Conservation (phyloP, 768 basidiomycete species). For the Xerocomus brunneocitrinus region DNA sequence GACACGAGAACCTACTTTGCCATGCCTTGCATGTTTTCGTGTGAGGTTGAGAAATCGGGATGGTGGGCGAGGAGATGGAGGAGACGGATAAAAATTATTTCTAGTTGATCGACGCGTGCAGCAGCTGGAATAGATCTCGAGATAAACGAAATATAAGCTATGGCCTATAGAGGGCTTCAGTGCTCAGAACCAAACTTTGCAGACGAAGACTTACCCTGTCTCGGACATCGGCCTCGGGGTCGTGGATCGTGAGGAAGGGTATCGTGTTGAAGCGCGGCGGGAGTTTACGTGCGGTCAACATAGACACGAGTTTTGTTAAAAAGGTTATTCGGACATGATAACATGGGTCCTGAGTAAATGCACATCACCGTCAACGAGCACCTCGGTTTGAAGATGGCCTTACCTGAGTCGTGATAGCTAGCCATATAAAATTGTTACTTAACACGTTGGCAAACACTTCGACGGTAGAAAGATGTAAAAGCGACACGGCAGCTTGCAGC, state of each 20-base stretch:
- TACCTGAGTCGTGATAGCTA: slow-evolving; percentile 79
- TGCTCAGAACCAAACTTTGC: neutral
- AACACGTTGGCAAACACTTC: slow-evolving; percentile 55
- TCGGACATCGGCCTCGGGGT: slow-evolving; percentile 83
- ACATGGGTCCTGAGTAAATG: slow-evolving; percentile 64
- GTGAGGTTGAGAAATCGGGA: slow-evolving; percentile 75
- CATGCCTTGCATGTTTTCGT: slow-evolving; percentile 70
- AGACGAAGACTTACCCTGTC: slow-evolving; percentile 43
- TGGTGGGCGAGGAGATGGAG: slow-evolving; percentile 90
- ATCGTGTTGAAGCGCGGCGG: slow-evolving; percentile 74
- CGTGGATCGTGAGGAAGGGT: slow-evolving; percentile 84
- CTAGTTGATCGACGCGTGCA: slow-evolving; percentile 61
- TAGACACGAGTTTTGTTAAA: slow-evolving; percentile 64
- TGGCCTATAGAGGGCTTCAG: slow-evolving; percentile 39
- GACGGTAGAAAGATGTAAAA: slow-evolving; percentile 72
- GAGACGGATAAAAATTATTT: slow-evolving; percentile 79
- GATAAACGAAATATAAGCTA: slow-evolving; percentile 50
- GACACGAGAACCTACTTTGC: slow-evolving; percentile 56
- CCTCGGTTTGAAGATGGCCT: slow-evolving; percentile 12
- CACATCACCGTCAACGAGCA: neutral
- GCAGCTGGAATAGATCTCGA: slow-evolving; percentile 47
- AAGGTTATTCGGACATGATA: slow-evolving; percentile 81
- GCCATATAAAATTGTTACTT: slow-evolving; percentile 53
- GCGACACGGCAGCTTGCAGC: slow-evolving; percentile 72
- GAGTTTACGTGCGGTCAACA: slow-evolving; percentile 63